These are phyloP conservation scores for Boeremia exigua DNA, from an alignment of 2,329 filamentous ascomycete genomes.

Conservation along the genomic window DNA sequence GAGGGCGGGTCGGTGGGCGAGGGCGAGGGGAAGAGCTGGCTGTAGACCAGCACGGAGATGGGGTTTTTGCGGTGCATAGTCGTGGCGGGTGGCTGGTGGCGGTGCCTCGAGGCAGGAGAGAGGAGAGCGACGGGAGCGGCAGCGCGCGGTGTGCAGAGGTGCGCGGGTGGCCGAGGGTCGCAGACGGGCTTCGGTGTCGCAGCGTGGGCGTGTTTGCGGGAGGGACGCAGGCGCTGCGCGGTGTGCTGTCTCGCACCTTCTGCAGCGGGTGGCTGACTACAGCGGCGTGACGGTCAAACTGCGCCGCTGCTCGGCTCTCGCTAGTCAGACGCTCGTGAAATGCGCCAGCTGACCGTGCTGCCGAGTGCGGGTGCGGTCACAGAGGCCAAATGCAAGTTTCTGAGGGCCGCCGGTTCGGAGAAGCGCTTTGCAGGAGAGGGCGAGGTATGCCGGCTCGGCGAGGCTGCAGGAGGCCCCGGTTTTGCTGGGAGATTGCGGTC, in stretches of 20 bases:
- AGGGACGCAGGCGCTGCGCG: slow-evolving; percentile 14
- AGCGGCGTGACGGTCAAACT: slow-evolving; percentile 27
- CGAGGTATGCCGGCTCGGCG: neutral
- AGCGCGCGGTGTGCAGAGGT: neutral
- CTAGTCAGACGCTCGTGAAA: slow-evolving; percentile 24
- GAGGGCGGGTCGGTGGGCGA: slow-evolving; percentile 71
- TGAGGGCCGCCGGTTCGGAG: neutral
- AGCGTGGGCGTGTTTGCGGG: neutral
- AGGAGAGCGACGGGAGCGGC: neutral
- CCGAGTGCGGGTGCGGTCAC: slow-evolving; percentile 3
- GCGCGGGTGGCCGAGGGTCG: slow-evolving; percentile 1
- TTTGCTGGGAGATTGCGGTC: slow-evolving; percentile 16
- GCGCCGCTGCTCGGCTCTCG: slow-evolving; percentile 21
- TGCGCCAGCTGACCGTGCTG: slow-evolving; percentile 21
- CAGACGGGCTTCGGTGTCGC: slow-evolving; percentile 5
- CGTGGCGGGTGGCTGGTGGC: slow-evolving; percentile 15
- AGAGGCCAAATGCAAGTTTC: neutral
- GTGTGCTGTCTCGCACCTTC: slow-evolving; percentile 23
- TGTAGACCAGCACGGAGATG: slow-evolving; percentile 75
- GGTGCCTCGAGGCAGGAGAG: slow-evolving; percentile 1
- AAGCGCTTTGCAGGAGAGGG: neutral
- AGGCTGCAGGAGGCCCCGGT: slow-evolving; percentile 14
- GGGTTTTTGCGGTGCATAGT: slow-evolving; percentile 73
- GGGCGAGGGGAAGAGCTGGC: slow-evolving; percentile 73
- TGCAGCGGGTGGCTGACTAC: slow-evolving; percentile 22